Evolutionary conservation across 2,329 filamentous ascomycete species (phyloP).

Genomic region (Sporothrix variecibatus): DNA sequence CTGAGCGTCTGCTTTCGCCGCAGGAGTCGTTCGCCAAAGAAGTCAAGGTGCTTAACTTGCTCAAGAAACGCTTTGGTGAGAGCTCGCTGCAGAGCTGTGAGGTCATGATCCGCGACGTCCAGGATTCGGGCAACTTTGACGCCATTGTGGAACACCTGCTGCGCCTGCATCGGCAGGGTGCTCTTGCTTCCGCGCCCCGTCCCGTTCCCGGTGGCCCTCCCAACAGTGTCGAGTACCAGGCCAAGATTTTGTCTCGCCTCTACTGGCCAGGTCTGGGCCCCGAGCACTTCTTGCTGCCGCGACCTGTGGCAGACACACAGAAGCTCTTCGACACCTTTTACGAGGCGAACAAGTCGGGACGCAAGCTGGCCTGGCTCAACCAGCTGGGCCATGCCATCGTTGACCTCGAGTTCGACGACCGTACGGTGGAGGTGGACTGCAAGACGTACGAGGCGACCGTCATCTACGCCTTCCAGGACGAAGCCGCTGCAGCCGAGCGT

Average conservation of each 20-base stretch:
- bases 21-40: slow-evolving; percentile 75
- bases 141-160: slow-evolving; percentile 60
- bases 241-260: slow-evolving; percentile 85
- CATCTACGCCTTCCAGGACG: slow-evolving; percentile 76
- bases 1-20: slow-evolving; percentile 71
- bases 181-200: not conserved
- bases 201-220: not conserved
- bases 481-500: slow-evolving; percentile 34
- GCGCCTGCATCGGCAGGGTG: slow-evolving; percentile 36
- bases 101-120: slow-evolving; percentile 94
- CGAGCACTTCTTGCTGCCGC: slow-evolving; percentile 67
- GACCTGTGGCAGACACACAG: slow-evolving; percentile 61
- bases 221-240: slow-evolving; percentile 56
- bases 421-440: slow-evolving; percentile 70
- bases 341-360: slow-evolving; percentile 74
- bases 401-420: slow-evolving; percentile 80
- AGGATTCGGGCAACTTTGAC: slow-evolving; percentile 78
- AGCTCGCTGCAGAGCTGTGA: slow-evolving; percentile 86
- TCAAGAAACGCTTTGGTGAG: slow-evolving; percentile 89
- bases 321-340: slow-evolving; percentile 73
- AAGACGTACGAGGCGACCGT: slow-evolving; percentile 85
- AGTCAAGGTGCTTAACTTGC: slow-evolving; percentile 77
- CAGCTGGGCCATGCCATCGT: slow-evolving; percentile 78
- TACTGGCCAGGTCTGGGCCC: slow-evolving; percentile 87
- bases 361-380: slow-evolving; percentile 87